These are phyloP conservation scores for Somion occarium DNA, from an alignment of 1,284 basidiomycete species.

Conservation along the genomic window DNA sequence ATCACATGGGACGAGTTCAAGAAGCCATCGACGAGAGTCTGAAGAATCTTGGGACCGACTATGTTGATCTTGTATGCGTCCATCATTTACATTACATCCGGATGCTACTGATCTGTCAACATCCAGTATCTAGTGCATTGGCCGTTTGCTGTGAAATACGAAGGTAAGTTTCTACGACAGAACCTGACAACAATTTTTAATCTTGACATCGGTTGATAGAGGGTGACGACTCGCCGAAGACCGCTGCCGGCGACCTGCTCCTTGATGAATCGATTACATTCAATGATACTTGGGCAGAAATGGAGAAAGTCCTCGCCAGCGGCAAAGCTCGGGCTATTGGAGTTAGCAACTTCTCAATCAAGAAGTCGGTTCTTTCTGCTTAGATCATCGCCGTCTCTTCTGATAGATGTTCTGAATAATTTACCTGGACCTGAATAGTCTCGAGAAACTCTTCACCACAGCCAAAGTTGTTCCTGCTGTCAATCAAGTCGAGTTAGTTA, in stretches of 20 bases:
- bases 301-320: constrained; percentile 49
- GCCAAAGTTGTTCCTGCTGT: constrained; percentile 50
- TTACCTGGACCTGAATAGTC: too few species aligned
- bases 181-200: background rate
- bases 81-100: background rate
- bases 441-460: constrained; percentile 37
- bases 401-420: constrained; percentile 7
- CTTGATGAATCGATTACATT: constrained; percentile 36
- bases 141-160: constrained; percentile 25
- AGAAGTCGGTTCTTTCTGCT: constrained; percentile 32
- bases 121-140: constrained; percentile 30
- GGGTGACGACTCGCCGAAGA: constrained; percentile 16
- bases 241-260: constrained; percentile 21
- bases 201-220: constrained; percentile 10
- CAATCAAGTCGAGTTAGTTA: constrained; percentile 56
- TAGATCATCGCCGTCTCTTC: background rate
- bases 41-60: constrained; percentile 25
- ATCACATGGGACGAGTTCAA: constrained; percentile 22
- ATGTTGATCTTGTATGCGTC: constrained; percentile 26
- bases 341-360: constrained; percentile 68
- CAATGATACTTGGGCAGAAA: constrained; percentile 52
- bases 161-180: constrained; percentile 5
- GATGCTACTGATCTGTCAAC: background rate
- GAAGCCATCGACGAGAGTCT: constrained; percentile 28
- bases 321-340: constrained; percentile 55